A percentile compares a stretch with the other conserved stretches of the same genome.
phyloP scores from a whole-genome alignment of 352 stramenopile genomes.

The Saprolegnia diclina region DNA sequence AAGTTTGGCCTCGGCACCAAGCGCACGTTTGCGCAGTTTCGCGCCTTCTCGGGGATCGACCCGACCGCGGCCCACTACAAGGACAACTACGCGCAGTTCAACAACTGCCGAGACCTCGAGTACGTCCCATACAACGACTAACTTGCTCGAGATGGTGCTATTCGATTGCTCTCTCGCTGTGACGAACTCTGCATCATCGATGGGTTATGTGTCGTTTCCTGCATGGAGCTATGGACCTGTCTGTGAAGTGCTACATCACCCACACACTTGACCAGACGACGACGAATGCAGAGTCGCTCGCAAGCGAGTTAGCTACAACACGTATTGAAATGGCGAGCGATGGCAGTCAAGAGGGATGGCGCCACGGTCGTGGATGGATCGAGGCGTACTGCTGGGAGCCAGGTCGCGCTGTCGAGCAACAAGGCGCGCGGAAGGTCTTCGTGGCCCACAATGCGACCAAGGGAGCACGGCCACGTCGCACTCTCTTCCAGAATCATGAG shows the following conservation, averaged over 20 bases:
- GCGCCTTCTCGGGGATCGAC: constrained; percentile 71
- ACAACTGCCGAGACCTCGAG: constrained; percentile 63
- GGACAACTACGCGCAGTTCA: constrained; percentile 55
- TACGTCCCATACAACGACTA: constrained; percentile 37
- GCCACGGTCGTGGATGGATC: background rate
- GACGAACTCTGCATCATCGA: background rate
- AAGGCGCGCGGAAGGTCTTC: background rate
- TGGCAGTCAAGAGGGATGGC: no score
- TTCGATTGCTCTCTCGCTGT: background rate
- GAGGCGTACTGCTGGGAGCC: background rate
- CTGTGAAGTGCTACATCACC: no score
- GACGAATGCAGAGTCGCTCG: no score
- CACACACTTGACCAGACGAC: no score
- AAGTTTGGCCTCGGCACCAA: constrained; percentile 62
- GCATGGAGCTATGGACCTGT: no score
- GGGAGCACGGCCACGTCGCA: background rate
- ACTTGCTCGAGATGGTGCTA: background rate
- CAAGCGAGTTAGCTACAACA: background rate
- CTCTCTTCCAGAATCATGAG: background rate
- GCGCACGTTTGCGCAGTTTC: constrained; percentile 70
- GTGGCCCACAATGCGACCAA: background rate
- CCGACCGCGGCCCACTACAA: constrained; percentile 50
- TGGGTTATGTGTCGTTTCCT: no score
- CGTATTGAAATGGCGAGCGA: no score
- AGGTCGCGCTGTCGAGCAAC: background rate